Conservation (phyloP, 768 basidiomycete species). For the Agrocybe praecox region DNA sequence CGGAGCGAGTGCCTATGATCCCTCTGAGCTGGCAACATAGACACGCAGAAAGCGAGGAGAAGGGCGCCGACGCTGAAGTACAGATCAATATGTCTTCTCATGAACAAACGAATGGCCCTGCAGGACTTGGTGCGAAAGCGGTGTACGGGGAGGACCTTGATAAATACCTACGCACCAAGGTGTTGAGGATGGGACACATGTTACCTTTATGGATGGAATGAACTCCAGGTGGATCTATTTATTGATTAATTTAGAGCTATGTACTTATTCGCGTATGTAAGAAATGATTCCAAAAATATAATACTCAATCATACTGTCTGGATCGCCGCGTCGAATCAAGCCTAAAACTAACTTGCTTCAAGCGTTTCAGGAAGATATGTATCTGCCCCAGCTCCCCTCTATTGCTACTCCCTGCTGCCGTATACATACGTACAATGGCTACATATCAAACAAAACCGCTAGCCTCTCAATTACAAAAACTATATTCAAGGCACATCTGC, state of each 20-base stretch:
- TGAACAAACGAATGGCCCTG: constrained; percentile 30
- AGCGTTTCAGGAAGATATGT: too few species aligned
- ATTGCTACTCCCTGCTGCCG: too few species aligned
- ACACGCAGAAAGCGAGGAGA: constrained; percentile 31
- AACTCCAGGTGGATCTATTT: constrained; percentile 24
- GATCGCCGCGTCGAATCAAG: too few species aligned
- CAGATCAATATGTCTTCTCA: constrained; percentile 13
- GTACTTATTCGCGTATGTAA: neutral
- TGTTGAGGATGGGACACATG: constrained; percentile 97
- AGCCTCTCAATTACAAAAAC: too few species aligned
- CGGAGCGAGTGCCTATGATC: constrained; percentile 92
- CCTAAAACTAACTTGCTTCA: too few species aligned
- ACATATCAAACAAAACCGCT: too few species aligned
- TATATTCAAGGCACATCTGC: too few species aligned
- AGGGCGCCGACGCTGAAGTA: constrained; percentile 16
- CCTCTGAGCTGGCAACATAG: constrained; percentile 82
- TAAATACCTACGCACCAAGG: constrained; percentile 93
- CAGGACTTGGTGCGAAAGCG: constrained; percentile 76
- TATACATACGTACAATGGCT: too few species aligned
- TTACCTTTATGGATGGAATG: constrained; percentile 60
- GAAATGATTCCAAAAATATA: neutral
- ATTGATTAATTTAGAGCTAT: constrained; percentile 16
- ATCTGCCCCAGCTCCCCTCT: too few species aligned
- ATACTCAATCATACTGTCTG: neutral
- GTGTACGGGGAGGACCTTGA: constrained; percentile 87